Base-by-base conservation (phyloP, 805 yeast species). In the Candida ponderosae region DNA sequence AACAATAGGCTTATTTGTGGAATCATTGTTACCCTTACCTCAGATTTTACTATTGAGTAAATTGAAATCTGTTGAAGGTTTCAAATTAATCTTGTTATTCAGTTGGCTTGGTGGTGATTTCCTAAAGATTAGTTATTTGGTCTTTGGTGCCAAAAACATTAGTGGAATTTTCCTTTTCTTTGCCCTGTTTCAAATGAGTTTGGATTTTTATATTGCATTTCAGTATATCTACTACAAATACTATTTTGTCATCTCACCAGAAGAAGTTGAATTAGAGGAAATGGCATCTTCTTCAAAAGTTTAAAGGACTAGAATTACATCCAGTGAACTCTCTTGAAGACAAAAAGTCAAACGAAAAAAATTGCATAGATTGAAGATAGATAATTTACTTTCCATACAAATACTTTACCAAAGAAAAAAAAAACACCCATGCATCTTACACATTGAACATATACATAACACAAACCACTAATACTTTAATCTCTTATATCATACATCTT, bases 21-120 rank as follows among this genome's bases (percentile, higher is more conserved):
- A 82, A 56, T 76, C 81, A 20, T 67, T 76, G 32, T 63, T 84
- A 46, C 87, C 96, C 16, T 63, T 85, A 42, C 90, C 93, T 14
- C 87, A 85, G 62, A 77, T 84, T 34, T 62, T 85, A n/a, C 60
- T 84, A 42, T 66, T 84, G 34, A 71, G 76, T 51, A 69, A 87
- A 39, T 48, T 80, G 20, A 76, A 76, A 47, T 74, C 86, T 0
- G 76, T 83, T 7, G 81, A 81, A 45, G 90, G 93, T 41, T 88
- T 88, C 62, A 81, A 87, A 50, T 65, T 79, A 35, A 74, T 90
- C 20, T 62, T 88, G 26, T 56, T 88, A 28, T 60, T 87, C 16
- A 80, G 89, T 50, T 88, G 97, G 97, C 64, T 88, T 5, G 80
- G 90, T 41, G 96, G 96, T 40, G 97, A 88, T 60, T 64, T 81